Percentiles rank a stretch among this genome's conserved stretches.
Evolutionary conservation across 2,329 filamentous ascomycete genomes (phyloP).

Genomic region (Aspergillus sp.): DNA sequence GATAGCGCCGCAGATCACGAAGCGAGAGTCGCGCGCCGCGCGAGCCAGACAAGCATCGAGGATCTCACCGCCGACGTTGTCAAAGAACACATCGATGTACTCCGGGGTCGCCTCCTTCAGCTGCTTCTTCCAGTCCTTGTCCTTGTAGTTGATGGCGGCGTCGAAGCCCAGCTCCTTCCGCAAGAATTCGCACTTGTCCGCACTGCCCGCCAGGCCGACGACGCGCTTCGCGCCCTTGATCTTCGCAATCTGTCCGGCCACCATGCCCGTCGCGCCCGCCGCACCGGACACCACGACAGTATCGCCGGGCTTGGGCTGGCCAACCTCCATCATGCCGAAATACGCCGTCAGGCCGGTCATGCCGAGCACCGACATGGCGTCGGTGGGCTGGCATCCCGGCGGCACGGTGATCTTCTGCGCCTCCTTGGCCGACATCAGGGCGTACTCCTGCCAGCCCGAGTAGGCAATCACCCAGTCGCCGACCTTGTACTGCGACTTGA

Average conservation of each 20-base stretch:
- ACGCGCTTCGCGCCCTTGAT: constrained; percentile 63
- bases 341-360: constrained; percentile 73
- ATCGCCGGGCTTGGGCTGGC: constrained; percentile 65
- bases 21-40: constrained; percentile 62
- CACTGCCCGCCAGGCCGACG: constrained; percentile 64
- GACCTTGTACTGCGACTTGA: constrained; percentile 25
- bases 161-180: constrained; percentile 65
- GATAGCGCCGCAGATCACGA: constrained; percentile 71
- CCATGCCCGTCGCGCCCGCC: constrained; percentile 73
- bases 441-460: constrained; percentile 67
- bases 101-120: constrained; percentile 60
- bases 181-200: constrained; percentile 68
- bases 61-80: constrained; percentile 72
- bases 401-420: constrained; percentile 47
- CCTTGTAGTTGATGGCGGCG: constrained; percentile 68
- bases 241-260: constrained; percentile 77
- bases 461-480: constrained; percentile 53
- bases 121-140: constrained; percentile 57
- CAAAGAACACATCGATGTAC: constrained; percentile 69
- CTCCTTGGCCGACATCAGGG: constrained; percentile 55
- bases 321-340: constrained; percentile 70
- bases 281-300: constrained; percentile 76
- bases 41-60: constrained; percentile 64
- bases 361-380: constrained; percentile 63
- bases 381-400: constrained; percentile 51